Evolutionary conservation across 1,284 basidiomycete genomes (phyloP).

Genomic region (Austroboletus novae-zelandiae): DNA sequence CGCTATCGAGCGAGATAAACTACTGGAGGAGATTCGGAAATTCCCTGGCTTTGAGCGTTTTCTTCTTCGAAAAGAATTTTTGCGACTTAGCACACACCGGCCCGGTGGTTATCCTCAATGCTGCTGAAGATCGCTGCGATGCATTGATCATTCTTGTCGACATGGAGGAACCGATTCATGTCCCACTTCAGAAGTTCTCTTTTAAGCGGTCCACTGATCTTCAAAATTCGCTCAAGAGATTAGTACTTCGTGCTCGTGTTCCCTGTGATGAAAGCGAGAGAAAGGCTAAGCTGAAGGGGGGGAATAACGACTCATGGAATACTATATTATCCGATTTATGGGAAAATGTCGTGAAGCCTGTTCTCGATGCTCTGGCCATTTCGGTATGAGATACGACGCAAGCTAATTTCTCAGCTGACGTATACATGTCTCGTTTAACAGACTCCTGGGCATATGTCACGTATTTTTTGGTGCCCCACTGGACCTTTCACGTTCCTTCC

Average conservation of each 20-base stretch:
- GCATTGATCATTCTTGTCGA: neutral
- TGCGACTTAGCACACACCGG: neutral
- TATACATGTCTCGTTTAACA: neutral
- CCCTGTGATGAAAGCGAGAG: no score
- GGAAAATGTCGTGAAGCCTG: neutral
- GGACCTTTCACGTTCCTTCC: no score
- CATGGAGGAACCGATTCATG: neutral
- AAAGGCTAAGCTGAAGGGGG: no score
- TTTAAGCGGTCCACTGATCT: neutral
- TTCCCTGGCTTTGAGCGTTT: neutral
- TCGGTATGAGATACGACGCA: neutral
- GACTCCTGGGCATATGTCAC: neutral
- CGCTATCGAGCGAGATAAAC: neutral
- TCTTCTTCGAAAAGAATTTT: neutral
- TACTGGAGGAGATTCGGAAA: neutral
- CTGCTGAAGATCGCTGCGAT: no score
- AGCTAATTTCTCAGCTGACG: neutral
- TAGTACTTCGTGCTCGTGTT: neutral
- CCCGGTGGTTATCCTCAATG: neutral
- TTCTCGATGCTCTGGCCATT: neutral
- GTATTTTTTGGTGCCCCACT: neutral
- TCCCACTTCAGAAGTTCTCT: neutral
- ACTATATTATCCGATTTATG: neutral
- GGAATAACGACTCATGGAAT: no score
- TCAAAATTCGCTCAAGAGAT: neutral